Base-by-base conservation (phyloP, 2,329 filamentous ascomycete genomes). In the Allantophomopsis lycopodina region DNA sequence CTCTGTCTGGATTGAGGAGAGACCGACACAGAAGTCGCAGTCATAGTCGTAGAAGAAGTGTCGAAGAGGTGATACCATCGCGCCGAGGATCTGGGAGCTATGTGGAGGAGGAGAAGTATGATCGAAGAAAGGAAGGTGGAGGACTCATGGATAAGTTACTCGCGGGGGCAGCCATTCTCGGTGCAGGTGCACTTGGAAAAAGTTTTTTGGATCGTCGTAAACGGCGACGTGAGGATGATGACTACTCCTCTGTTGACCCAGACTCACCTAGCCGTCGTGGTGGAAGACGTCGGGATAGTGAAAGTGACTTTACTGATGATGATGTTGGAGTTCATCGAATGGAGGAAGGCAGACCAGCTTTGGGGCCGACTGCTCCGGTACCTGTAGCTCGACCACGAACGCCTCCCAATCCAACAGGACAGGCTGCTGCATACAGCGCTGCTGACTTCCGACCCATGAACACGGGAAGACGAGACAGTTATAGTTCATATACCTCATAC, bases 61-160 rank as follows among this genome's bases (percentile, higher is more conserved):
- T 14, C 7, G 36, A 30, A 2, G 36, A 38, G 21, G 36, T 38
- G 7, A 38, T 38, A 14, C 36, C 36, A 32, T 76, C 72, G 0
- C 62, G 69, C 33, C 60, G 63, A 23, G 64, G 56, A 3, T 78
- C 73, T 0, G 66, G 65, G 4, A 80, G 75, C 38, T 78, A 76
- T 46, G 43, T 53, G 15, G 63, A 70, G 28, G 71, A 80, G 32
- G 79, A 86, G 47, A 84, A 86, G 54, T 71, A 71, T 42, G 57
- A 54, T 5, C 50, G 42, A 46, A 51, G 40, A 48, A 51, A 55
- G 50, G 57, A 53, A 42, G 56, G 65, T 4, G 69, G 71, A 14
- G 75, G 77, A 7, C 68, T 81, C 48, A 70, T 76, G 55, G 71
- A 71, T 50, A 73, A 70, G 39, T 43, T 85, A 2, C 56, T 80